phyloP scores from a whole-genome alignment of 306 rosid genomes.

The Quercus glauca region DNA sequence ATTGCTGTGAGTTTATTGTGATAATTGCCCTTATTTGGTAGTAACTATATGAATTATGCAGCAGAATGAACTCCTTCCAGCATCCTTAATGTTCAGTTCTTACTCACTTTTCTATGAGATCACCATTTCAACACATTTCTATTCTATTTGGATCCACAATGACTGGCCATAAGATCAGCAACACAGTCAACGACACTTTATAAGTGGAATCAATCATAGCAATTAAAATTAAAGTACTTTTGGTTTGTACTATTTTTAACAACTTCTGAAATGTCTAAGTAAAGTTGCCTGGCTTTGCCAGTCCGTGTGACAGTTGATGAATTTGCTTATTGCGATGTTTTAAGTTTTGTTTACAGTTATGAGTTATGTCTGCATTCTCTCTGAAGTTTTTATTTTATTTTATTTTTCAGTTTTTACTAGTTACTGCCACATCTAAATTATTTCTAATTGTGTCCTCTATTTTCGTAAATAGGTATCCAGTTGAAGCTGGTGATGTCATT shows the following conservation, averaged over 20 bases:
- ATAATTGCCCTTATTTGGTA: background rate
- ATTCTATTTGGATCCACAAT: background rate
- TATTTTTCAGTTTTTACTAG: background rate
- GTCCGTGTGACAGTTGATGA: background rate
- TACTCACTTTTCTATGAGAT: background rate
- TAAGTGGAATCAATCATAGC: background rate
- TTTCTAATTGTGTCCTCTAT: background rate
- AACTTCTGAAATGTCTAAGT: background rate
- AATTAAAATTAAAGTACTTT: background rate
- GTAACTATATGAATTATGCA: background rate
- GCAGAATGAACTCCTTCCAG: background rate
- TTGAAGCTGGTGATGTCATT: constrained; percentile 90
- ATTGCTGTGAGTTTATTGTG: background rate
- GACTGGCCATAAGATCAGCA: background rate
- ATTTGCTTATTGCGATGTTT: background rate
- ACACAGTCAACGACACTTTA: background rate
- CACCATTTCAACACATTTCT: background rate
- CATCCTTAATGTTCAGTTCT: background rate
- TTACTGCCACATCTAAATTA: background rate
- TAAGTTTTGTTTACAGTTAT: background rate
- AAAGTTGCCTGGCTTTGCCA: background rate
- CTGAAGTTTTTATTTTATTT: background rate
- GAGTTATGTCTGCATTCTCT: background rate
- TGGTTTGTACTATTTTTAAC: background rate
- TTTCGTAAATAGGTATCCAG: constrained; percentile 66